Evolutionary conservation across 176 grass and related monocot species (phyloP).

Genomic region (Metroxylon sagu): DNA sequence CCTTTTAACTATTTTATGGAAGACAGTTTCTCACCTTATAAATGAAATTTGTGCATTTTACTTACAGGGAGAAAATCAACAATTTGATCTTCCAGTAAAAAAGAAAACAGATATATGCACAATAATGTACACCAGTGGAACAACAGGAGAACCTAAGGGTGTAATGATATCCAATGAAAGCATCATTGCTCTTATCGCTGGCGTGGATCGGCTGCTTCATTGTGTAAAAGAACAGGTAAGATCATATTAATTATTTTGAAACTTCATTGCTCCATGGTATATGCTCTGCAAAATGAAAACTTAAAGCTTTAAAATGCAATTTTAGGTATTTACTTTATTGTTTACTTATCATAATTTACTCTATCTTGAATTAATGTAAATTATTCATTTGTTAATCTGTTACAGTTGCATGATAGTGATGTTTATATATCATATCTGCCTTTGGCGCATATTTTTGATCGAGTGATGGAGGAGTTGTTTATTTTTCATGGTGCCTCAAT

Average conservation of each 20-base stretch:
- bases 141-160: constrained; percentile 92
- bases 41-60: neutral
- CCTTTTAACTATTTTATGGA: too few relatives aligned
- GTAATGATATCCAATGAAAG: constrained; percentile 82
- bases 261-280: too few relatives aligned
- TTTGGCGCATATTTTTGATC: constrained; percentile 85
- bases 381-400: neutral
- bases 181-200: constrained; percentile 42
- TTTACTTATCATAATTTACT: too few relatives aligned
- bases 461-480: constrained; percentile 73
- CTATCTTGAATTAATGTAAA: neutral
- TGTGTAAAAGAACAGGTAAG: constrained; percentile 53
- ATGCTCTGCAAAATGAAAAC: too few relatives aligned
- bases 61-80: constrained; percentile 40
- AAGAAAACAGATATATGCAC: constrained; percentile 73
- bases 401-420: constrained; percentile 59
- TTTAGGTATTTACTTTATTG: too few relatives aligned
- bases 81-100: constrained; percentile 66
- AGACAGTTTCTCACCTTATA: too few relatives aligned
- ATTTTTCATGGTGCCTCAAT: constrained; percentile 78
- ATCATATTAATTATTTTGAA: neutral
- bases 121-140: constrained; percentile 96
- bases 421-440: constrained; percentile 96
- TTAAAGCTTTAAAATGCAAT: too few relatives aligned
- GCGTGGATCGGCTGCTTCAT: constrained; percentile 33